These are phyloP conservation scores for Cercospora sp. DNA, from an alignment of 2,329 filamentous ascomycete species.

Conservation along the genomic window DNA sequence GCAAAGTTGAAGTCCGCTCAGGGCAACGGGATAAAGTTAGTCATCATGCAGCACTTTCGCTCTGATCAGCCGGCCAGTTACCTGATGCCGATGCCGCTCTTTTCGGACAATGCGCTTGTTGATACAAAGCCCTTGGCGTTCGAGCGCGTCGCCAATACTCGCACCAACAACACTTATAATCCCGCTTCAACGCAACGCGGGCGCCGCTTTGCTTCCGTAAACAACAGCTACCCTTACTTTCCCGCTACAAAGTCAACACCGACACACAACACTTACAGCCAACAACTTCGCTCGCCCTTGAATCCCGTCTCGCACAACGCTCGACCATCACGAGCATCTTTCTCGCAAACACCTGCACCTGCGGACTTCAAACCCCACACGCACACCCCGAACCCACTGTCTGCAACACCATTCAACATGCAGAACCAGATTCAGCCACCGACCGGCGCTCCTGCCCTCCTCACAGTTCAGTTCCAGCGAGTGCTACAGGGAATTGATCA, in stretches of 20 bases:
- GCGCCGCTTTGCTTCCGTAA: not conserved
- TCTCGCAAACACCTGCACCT: not conserved
- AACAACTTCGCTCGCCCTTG: not conserved
- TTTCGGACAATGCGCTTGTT: not conserved
- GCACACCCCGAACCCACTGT: not conserved
- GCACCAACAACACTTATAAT: not conserved
- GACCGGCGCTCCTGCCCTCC: not conserved
- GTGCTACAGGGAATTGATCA: not conserved
- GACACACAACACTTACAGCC: not conserved
- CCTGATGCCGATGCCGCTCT: not conserved
- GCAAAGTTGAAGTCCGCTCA: not conserved
- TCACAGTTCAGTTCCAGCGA: not conserved
- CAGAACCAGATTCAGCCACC: not conserved
- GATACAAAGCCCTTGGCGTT: not conserved
- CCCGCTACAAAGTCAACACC: not conserved
- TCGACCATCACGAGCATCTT: not conserved
- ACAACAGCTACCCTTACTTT: not conserved
- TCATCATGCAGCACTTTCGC: slow-evolving; percentile 6
- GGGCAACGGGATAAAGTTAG: not conserved
- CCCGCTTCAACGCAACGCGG: not conserved
- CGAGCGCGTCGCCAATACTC: slow-evolving; percentile 1
- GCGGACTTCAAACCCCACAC: not conserved
- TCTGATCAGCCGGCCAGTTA: slow-evolving; percentile 1
- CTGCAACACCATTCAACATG: not conserved
- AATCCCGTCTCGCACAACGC: not conserved